Evolutionary conservation across 2,329 filamentous ascomycete genomes (phyloP).

Genomic region (Magnaporthales sp.): DNA sequence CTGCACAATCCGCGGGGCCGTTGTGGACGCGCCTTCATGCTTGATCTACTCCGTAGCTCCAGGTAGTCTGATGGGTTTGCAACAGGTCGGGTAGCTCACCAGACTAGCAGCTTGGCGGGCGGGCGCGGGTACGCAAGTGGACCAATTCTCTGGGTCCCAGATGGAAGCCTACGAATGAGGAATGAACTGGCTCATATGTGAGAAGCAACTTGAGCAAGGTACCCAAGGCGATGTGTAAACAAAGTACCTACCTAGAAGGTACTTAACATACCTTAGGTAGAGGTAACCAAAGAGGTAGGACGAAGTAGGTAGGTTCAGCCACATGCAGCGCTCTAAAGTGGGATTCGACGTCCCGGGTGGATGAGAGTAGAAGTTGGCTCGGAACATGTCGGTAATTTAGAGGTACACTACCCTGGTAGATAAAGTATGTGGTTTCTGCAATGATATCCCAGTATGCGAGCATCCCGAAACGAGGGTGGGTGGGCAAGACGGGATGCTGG

Average conservation of each 20-base stretch:
- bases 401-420: not conserved
- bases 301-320: too few species aligned
- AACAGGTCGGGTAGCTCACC: not conserved
- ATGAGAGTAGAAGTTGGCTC: not conserved
- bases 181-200: not conserved
- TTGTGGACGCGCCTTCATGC: not conserved
- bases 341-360: not conserved
- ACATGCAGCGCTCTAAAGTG: not conserved
- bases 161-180: not conserved
- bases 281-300: too few species aligned
- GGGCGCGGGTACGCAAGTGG: not conserved
- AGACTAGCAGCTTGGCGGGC: constrained; percentile 2
- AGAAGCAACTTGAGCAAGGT: not conserved
- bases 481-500: not conserved
- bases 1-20: not conserved
- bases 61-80: not conserved
- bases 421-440: not conserved
- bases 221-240: not conserved
- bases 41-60: not conserved
- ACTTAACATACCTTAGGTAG: too few species aligned
- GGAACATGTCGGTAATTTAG: not conserved
- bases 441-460: not conserved
- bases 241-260: too few species aligned
- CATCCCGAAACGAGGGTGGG: not conserved
- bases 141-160: not conserved